Evolutionary conservation across 164 flowering plant species (phyloP).

Genomic region (Vitis labrusca): DNA sequence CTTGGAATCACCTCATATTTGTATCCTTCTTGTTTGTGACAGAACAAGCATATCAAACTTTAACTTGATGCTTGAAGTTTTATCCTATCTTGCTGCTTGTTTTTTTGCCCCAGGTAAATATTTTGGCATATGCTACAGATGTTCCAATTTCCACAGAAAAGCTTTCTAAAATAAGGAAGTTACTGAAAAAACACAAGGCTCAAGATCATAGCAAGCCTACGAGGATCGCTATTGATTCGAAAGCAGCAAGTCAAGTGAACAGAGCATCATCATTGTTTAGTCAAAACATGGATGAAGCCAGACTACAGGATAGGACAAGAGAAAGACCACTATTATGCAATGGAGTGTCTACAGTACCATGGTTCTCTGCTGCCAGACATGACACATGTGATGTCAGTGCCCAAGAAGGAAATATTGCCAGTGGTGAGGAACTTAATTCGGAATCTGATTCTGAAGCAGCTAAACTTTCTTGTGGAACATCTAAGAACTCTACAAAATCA

Average conservation of each 20-base stretch:
- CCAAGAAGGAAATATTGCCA: slow-evolving; percentile 19
- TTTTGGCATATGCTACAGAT: slow-evolving; percentile 60
- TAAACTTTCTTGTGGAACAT: slow-evolving; percentile 18
- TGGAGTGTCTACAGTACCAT: slow-evolving; percentile 24
- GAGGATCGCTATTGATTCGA: slow-evolving; percentile 13
- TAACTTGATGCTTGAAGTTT: too few relatives aligned
- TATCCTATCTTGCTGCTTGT: neutral
- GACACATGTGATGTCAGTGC: slow-evolving; percentile 9
- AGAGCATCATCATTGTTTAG: slow-evolving; percentile 15
- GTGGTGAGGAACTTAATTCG: slow-evolving; percentile 22
- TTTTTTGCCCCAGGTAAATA: slow-evolving; percentile 54
- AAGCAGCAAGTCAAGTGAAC: slow-evolving; percentile 18
- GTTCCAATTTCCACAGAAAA: slow-evolving; percentile 40
- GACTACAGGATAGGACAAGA: slow-evolving; percentile 19
- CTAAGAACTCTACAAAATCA: slow-evolving; percentile 29
- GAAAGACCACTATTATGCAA: slow-evolving; percentile 15
- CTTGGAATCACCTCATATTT: too few relatives aligned
- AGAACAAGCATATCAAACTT: too few relatives aligned
- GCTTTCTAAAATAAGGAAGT: slow-evolving; percentile 33
- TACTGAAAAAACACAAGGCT: slow-evolving; percentile 44
- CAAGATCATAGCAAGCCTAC: slow-evolving; percentile 29
- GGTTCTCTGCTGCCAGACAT: slow-evolving; percentile 16
- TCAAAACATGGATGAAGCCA: slow-evolving; percentile 29
- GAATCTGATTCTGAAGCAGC: slow-evolving; percentile 34
- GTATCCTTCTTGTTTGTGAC: too few relatives aligned